Base-by-base conservation (phyloP, 805 yeast genomes). In the Candida succiphila region DNA sequence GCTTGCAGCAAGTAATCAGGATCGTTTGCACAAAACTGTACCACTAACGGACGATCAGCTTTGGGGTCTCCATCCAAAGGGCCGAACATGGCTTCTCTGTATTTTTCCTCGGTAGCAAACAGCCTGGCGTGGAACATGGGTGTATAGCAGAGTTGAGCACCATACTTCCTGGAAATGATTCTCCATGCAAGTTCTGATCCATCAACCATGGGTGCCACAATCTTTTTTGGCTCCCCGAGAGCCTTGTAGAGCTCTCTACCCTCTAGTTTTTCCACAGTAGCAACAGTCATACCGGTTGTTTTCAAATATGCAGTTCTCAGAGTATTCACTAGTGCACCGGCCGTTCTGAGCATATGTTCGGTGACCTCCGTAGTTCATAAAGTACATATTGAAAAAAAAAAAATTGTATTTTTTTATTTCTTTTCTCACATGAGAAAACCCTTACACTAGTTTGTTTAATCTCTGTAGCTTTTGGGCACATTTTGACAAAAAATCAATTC, bases 191-290 rank as follows among this genome's bases (percentile, higher is more conserved):
- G 66, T 51, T 92, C 99, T 4, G 89, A 78, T 44, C 87, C 96
- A 55, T 92, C 99, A 15, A 92, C 99, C 96, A 92, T 89, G 2
- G 99, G 99, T 3, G 97, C 98, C 16, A 92, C 92, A 18, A 92
- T 78, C 42, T 81, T 84, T 32, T 65, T 72, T 3, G 98, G 98
- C 17, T 59, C 48, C 0, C 92, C 92, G 13, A 89, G 62, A 12
- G 70, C 57, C 29, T 82, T 68, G 52, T 61, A 89, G 2, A 92
- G 67, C 31, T 70, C 75, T 38, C 94, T 65, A 1, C 96, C 96
- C 14, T 55, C 45, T 16, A 56, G 46, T 36, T 62, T 64, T 13
- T 18, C 23, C 13, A 27, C 15, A 4, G 12, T 25, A n/a, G 23
- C 25, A 17, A 15, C 20, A 13, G 29, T 31, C 5, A 24, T 25